Conservation (phyloP, 2,329 filamentous ascomycete genomes). For the Sporothrix brasiliensis region DNA sequence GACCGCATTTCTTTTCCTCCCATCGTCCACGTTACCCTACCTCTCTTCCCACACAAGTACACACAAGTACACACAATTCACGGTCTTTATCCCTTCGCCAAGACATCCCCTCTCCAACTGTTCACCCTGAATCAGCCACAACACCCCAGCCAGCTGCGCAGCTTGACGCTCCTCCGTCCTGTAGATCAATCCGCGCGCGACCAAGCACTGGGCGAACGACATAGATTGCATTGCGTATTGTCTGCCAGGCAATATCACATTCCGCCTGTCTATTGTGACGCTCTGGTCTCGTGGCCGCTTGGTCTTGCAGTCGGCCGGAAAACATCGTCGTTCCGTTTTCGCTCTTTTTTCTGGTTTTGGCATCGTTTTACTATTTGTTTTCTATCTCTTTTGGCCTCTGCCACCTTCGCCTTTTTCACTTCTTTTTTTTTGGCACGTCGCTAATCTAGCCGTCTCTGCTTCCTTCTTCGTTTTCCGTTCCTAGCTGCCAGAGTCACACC, state of each 20-base stretch:
- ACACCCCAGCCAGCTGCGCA: conserved; percentile 1
- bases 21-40: conserved; percentile 5
- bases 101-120: conserved; percentile 15
- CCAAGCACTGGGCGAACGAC: conserved; percentile 19
- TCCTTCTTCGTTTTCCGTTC: background rate
- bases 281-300: background rate
- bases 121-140: background rate
- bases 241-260: background rate
- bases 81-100: conserved; percentile 13
- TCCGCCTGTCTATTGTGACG: background rate
- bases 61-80: background rate
- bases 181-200: conserved; percentile 24
- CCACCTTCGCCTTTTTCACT: background rate
- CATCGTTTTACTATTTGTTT: background rate
- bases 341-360: background rate
- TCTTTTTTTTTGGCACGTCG: conserved; percentile 4
- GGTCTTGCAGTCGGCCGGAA: background rate
- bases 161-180: conserved; percentile 4
- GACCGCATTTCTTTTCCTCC: background rate
- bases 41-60: background rate
- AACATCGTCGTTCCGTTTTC: background rate
- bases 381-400: background rate
- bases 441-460: conserved; percentile 13
- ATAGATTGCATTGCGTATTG: conserved; percentile 28
- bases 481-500: conserved; percentile 30